Evolutionary conservation across 768 basidiomycete species (phyloP), one percentile per base, ranked within the genome.

Genomic region (Boletellus emodensis): DNA sequence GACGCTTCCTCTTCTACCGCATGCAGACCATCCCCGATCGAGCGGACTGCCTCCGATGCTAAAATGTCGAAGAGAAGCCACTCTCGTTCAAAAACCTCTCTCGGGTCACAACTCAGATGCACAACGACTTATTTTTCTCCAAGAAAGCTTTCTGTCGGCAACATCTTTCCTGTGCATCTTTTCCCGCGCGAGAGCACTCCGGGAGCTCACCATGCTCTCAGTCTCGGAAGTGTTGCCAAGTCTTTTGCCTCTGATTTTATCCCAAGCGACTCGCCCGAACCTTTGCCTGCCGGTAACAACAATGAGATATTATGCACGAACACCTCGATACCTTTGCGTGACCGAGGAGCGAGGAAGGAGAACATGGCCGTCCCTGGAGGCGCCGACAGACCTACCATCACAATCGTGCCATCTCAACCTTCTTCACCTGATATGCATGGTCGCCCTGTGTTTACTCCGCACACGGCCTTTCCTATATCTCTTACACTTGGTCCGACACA

Each of bases 331-430:
- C 51, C 44, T 44, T 55, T 43, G 10, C 54, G 62, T 47, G 62
- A 60, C 13, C 57, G 67, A 43, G 54, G 41, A 32, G 43, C 24
- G 15, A 50, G 48, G 33, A 55, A 59, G 30, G 57, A 47, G 18
- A 56, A 55, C 26, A 22, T 49, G 20, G n/a, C 28, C 37, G 17
- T 41, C 24, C 26, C 55, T 38, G 48, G 39, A 20, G 46, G 40
- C 12, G 18, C 37, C 0, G 53, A 41, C 41, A 55, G 12, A 20
- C 45, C 54, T 2, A 59, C 45, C 35, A 59, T 57, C 24, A 51
- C 61, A n/a, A 58, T 60, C 59, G 32, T 68, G 5, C 49, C 64
- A 33, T 70, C 68, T 28, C 58, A 55, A 3, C 63, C 58, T 37
- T 45, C 56, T 15, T 64, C 61, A 7, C 54, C 60, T 34, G 37